Percentiles rank a stretch among this genome's conserved stretches.
phyloP scores from a whole-genome alignment of 1,139 yeast species.

The Kluyveromyces sp. region DNA sequence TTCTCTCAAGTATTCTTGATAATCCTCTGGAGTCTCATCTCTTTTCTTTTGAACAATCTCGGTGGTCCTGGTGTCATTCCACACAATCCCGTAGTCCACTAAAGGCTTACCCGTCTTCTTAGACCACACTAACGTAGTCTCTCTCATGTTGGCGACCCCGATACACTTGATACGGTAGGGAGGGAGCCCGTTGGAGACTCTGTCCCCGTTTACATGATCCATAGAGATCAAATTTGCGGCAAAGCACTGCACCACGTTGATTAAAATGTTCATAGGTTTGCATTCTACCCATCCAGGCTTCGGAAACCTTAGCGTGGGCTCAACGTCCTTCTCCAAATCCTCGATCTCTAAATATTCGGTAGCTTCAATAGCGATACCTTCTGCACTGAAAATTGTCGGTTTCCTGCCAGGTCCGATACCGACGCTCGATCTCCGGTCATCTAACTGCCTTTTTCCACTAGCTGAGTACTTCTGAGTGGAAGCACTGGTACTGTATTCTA shows the following conservation, averaged over 20 bases:
- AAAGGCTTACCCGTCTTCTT: constrained; percentile 76
- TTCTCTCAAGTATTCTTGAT: constrained; percentile 50
- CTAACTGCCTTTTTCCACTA: constrained; percentile 16
- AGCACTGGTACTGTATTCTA: constrained; percentile 78
- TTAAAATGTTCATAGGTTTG: constrained; percentile 78
- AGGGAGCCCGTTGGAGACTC: constrained; percentile 42
- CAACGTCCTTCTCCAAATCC: constrained; percentile 44
- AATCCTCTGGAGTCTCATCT: constrained; percentile 51
- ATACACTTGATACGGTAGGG: constrained; percentile 55
- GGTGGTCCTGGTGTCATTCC: constrained; percentile 91
- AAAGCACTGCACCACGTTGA: constrained; percentile 73
- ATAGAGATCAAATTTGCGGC: constrained; percentile 56
- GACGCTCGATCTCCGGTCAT: constrained; percentile 12
- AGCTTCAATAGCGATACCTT: constrained; percentile 60
- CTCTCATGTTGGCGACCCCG: constrained; percentile 94
- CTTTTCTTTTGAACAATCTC: constrained; percentile 63
- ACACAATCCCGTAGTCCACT: constrained; percentile 76
- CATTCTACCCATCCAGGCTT: constrained; percentile 93
- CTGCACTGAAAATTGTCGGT: constrained; percentile 55
- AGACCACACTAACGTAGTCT: constrained; percentile 89
- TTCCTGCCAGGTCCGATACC: constrained; percentile 34
- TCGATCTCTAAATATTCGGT: constrained; percentile 58
- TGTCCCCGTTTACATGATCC: constrained; percentile 45
- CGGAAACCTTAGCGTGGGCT: constrained; percentile 67
- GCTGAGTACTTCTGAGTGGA: constrained; percentile 32